Evolutionary conservation across 768 basidiomycete species (phyloP).

Genomic region (Leucocoprinus birnbaumii): DNA sequence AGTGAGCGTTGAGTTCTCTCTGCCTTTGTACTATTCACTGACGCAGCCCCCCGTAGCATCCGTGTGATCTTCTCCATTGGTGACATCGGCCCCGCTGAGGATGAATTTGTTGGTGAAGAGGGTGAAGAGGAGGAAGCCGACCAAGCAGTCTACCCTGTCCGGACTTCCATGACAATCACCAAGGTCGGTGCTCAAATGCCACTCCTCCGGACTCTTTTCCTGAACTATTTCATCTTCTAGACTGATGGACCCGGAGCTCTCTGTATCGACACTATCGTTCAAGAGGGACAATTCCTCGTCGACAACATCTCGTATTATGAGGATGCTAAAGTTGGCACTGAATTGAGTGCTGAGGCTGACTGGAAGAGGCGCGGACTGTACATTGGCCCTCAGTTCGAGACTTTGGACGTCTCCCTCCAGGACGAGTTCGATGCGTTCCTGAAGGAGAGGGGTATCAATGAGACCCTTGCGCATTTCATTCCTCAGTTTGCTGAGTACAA

Average conservation of each 20-base stretch:
- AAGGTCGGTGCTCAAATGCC: conserved; percentile 53
- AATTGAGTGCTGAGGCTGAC: conserved; percentile 84
- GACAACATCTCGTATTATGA: conserved; percentile 89
- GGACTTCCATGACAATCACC: conserved; percentile 78
- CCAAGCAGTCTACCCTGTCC: conserved; percentile 57
- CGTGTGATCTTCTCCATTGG: conserved; percentile 91
- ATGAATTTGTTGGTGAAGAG: conserved; percentile 23
- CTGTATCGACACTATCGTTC: conserved; percentile 73
- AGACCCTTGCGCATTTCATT: conserved; percentile 79
- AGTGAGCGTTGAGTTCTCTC: too few species aligned
- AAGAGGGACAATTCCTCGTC: conserved; percentile 79
- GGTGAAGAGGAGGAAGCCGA: conserved; percentile 24
- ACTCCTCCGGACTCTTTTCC: background rate
- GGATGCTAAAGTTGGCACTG: conserved; percentile 68
- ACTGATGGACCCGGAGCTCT: conserved; percentile 58
- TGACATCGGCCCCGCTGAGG: conserved; percentile 62
- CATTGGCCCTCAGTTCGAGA: conserved; percentile 93
- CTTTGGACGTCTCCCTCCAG: conserved; percentile 83
- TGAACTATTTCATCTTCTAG: conserved; percentile 26
- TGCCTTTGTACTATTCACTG: too few species aligned
- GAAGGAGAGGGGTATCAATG: conserved; percentile 86
- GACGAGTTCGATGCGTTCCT: conserved; percentile 90
- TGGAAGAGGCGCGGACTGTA: conserved; percentile 92
- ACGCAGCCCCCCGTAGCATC: conserved; percentile 50
- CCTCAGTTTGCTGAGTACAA: conserved; percentile 87